Percentiles rank a stretch among this genome's conserved stretches.
phyloP scores from a whole-genome alignment of 1,139 yeast genomes.

The Ogataea hybrid region DNA sequence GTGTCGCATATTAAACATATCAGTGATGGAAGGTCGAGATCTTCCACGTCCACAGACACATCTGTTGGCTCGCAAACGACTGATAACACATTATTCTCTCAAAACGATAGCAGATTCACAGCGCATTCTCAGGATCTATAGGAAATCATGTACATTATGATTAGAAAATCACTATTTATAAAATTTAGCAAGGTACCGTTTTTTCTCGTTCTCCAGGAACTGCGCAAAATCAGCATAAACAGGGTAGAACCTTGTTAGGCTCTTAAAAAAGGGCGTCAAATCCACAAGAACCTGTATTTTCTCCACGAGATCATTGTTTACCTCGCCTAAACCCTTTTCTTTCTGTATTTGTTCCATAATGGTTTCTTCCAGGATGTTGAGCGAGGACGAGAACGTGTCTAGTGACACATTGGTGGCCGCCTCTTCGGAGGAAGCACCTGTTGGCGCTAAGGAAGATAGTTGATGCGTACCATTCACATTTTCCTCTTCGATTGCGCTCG shows the following conservation, averaged over 20 bases:
- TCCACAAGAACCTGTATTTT: constrained; percentile 45
- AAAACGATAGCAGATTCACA: constrained; percentile 6
- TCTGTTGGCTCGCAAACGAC: constrained; percentile 17
- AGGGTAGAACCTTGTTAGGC: constrained; percentile 46
- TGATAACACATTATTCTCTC: constrained; percentile 17
- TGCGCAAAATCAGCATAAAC: constrained; percentile 45
- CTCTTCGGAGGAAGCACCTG: constrained; percentile 2
- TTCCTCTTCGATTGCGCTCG: constrained; percentile 22
- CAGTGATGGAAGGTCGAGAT: constrained; percentile 20
- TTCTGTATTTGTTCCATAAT: constrained; percentile 39
- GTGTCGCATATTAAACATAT: constrained; percentile 15
- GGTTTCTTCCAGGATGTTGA: constrained; percentile 42
- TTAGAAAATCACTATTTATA: constrained; percentile 7
- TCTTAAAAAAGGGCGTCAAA: constrained; percentile 51
- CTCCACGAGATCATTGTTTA: constrained; percentile 34
- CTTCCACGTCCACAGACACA: constrained; percentile 20
- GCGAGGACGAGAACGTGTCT: constrained; percentile 39
- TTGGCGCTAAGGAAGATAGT: constrained; percentile 11
- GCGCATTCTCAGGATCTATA: constrained; percentile 4
- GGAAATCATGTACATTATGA: constrained; percentile 1
- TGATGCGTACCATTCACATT: constrained; percentile 1
- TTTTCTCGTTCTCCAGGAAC: constrained; percentile 36
- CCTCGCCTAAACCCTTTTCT: constrained; percentile 31
- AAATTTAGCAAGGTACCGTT: constrained; percentile 33
- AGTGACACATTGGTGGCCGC: constrained; percentile 23